Evolutionary conservation across 495 filamentous ascomycete genomes (phyloP).

Genomic region (Xylaria venustula): DNA sequence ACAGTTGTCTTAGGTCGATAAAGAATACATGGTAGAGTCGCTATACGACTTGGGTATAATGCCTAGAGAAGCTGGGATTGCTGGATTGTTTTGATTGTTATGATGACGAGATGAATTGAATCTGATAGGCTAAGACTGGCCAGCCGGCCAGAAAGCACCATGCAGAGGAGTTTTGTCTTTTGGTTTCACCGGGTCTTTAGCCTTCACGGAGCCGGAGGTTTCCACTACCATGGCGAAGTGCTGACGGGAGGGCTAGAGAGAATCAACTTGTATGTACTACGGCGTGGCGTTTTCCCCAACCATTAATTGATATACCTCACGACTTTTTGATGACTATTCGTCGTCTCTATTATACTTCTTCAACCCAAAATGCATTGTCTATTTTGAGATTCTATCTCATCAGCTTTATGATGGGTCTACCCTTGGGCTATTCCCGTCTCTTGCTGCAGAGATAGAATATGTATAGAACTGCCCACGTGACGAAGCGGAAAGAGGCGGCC

Average conservation of each 20-base stretch:
- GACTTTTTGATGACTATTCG: background rate
- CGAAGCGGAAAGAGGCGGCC: too few relatives aligned
- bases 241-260: conserved; percentile 3
- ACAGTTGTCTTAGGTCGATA: conserved; percentile 6
- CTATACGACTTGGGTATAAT: conserved; percentile 15
- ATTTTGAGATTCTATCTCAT: too few relatives aligned
- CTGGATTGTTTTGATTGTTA: conserved; percentile 15
- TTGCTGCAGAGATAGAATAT: too few relatives aligned
- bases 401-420: too few relatives aligned
- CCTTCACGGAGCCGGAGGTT: conserved; percentile 13
- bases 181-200: conserved; percentile 23
- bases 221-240: conserved; percentile 8
- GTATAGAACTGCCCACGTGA: too few relatives aligned
- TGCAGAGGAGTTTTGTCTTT: conserved; percentile 33
- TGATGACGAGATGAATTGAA: conserved; percentile 28
- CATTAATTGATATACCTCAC: conserved; percentile 38
- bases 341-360: background rate
- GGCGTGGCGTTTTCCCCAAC: conserved; percentile 30
- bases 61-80: conserved; percentile 10
- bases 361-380: background rate
- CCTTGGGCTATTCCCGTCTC: too few relatives aligned
- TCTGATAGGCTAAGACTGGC: conserved; percentile 29
- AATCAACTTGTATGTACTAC: conserved; percentile 42
- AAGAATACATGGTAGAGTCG: background rate
- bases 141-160: conserved; percentile 16